Evolutionary conservation across 2,329 filamentous ascomycete genomes (phyloP), one percentile per base, ranked within the genome.

Genomic region (Cercospora nicotianae): DNA sequence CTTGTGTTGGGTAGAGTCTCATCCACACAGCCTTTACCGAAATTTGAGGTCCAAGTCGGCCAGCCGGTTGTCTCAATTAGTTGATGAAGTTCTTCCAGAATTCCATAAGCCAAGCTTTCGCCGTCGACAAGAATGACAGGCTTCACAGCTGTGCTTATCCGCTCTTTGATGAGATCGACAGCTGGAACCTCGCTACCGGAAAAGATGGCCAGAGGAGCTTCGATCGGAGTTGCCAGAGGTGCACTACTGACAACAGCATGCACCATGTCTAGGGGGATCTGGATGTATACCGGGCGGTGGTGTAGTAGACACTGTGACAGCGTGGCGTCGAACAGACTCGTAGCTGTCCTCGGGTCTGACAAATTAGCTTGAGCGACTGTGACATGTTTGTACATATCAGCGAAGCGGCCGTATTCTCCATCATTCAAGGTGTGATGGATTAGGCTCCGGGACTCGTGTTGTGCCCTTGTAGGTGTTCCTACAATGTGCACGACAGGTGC

Each of bases 121-220:
- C 84, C 84, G 68, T 87, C 86, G 0, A 85, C 82, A 2, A 86
- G 70, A 60, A 88, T 83, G 48, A 84, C 69, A 0, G 85, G 85
- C 60, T 81, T 79, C 65, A 82, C 23, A 12, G 64, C 64, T 28
- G 28, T 42, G 20, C 8, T 39, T 42, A 65, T 79, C 7, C 78
- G 79, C 1, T 77, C 75, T 3, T 85, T 58, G n/a, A 85, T 74
- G 4, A 69, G 73, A 6, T 64, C 48, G 9, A 69, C 7, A n/a
- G 66, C 66, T 5, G 55, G 16, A 13, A 53, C 55, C 10, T 66
- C 80, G 77, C 57, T 76, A 75, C 45, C 82, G 66, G 31, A 81
- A 80, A 67, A 80, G 80, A 57, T 76, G 73, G 8, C 79, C 75
- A 31, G 23, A 6, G 18, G 81, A 82, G 60, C 30, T 5, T 66